Percentiles rank a stretch among this genome's conserved stretches.
Evolutionary conservation across 2,329 filamentous ascomycete species (phyloP).

Genomic region (Trichoderma sp.): DNA sequence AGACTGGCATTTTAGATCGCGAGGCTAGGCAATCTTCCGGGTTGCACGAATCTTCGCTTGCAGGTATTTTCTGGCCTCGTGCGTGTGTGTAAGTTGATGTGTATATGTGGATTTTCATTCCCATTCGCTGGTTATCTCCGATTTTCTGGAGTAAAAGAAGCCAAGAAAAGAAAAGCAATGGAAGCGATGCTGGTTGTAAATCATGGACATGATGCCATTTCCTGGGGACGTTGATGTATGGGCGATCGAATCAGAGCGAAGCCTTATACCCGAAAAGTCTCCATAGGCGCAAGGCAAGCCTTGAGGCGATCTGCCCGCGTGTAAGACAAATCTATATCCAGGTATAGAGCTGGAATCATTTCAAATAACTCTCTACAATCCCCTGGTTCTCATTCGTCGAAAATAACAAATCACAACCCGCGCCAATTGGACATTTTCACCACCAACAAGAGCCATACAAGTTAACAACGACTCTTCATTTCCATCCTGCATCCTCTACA

Average conservation of each 20-base stretch:
- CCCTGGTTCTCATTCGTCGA: not conserved
- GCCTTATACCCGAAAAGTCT: not conserved
- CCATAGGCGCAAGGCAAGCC: not conserved
- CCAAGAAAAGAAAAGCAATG: not conserved
- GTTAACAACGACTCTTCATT: not conserved
- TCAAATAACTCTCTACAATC: not conserved
- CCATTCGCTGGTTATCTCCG: not conserved
- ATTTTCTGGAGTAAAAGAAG: not conserved
- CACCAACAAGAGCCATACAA: not conserved
- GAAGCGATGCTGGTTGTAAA: not conserved
- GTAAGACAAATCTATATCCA: not conserved
- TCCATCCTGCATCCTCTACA: not conserved
- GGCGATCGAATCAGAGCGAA: not conserved
- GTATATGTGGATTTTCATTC: not conserved
- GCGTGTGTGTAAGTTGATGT: not conserved
- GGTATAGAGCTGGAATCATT: not conserved
- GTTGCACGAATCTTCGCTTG: not conserved
- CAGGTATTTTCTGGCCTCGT: not conserved
- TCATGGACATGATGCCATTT: not conserved
- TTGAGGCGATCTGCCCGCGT: not conserved
- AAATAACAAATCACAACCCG: not conserved
- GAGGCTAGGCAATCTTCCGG: slow-evolving; percentile 26
- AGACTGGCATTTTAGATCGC: not conserved
- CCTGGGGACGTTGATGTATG: not conserved
- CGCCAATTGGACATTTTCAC: slow-evolving; percentile 6